These are phyloP conservation scores for Aeschynomene evenia DNA, from an alignment of 306 rosid genomes.

Conservation along the genomic window DNA sequence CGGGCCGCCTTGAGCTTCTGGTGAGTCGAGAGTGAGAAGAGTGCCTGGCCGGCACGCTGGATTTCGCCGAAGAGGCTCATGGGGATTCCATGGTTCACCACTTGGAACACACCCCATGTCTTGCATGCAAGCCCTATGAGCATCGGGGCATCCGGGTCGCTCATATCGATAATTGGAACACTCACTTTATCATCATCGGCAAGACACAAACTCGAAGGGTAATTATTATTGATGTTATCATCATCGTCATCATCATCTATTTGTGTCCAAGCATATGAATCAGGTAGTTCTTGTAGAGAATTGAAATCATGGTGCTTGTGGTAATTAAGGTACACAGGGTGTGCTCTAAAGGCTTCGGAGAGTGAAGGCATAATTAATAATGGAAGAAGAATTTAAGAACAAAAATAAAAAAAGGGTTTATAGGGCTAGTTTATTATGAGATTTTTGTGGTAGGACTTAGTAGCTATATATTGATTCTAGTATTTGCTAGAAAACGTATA, in stretches of 20 bases:
- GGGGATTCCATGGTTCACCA: slow-evolving; percentile 61
- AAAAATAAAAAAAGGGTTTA: background rate
- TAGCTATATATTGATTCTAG: background rate
- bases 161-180: slow-evolving; percentile 56
- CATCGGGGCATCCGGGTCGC: slow-evolving; percentile 43
- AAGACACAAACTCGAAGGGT: slow-evolving; percentile 10
- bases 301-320: slow-evolving; percentile 55
- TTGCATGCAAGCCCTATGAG: slow-evolving; percentile 63
- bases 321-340: slow-evolving; percentile 45
- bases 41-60: slow-evolving; percentile 32
- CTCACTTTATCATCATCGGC: background rate
- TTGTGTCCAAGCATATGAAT: slow-evolving; percentile 63
- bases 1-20: slow-evolving; percentile 73
- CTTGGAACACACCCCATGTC: slow-evolving; percentile 78
- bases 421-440: background rate
- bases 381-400: background rate
- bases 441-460: background rate
- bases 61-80: slow-evolving; percentile 42
- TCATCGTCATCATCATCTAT: slow-evolving; percentile 1
- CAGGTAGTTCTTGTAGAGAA: slow-evolving; percentile 58
- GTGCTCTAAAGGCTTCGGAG: slow-evolving; percentile 57
- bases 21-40: slow-evolving; percentile 56
- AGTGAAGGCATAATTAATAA: slow-evolving; percentile 57
- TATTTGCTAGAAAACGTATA: background rate
- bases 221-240: no score